Conservation (phyloP, 139 green algal species). For the Chlamydomonas asymmetrica region DNA sequence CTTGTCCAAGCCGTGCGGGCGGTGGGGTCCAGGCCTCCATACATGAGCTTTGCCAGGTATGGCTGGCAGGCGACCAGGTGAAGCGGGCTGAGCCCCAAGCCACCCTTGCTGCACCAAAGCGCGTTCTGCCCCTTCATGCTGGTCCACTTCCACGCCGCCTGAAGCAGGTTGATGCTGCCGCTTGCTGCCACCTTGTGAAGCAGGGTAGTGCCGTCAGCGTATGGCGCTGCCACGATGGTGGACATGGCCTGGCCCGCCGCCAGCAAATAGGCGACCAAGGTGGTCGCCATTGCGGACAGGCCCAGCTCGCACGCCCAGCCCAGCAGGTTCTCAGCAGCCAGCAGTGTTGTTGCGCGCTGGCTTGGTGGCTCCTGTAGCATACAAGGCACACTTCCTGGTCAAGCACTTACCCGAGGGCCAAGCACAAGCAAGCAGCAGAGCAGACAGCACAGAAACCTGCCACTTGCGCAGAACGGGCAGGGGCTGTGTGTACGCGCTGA, state of each 20-base stretch:
- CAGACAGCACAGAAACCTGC: not conserved
- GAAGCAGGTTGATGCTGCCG: too few relatives aligned
- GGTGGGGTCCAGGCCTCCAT: too few relatives aligned
- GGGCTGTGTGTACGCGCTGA: not conserved
- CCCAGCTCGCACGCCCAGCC: not conserved
- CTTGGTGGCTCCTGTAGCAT: not conserved
- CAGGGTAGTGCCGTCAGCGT: not conserved
- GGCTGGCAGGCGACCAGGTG: too few relatives aligned
- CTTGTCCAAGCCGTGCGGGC: too few relatives aligned
- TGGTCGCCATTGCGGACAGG: not conserved
- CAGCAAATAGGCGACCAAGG: not conserved
- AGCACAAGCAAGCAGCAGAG: not conserved
- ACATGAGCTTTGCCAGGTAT: too few relatives aligned
- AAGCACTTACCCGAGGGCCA: not conserved
- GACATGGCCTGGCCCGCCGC: constrained; percentile 8
- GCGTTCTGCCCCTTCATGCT: too few relatives aligned
- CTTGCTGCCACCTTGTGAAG: too few relatives aligned
- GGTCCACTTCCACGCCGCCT: too few relatives aligned
- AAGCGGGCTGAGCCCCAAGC: too few relatives aligned
- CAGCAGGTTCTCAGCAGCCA: constrained; percentile 7
- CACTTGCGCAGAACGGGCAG: not conserved
- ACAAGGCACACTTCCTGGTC: not conserved
- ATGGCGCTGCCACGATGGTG: not conserved
- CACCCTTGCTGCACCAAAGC: too few relatives aligned
- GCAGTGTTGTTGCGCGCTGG: not conserved